Evolutionary conservation across 2,329 filamentous ascomycete species (phyloP).

Genomic region (Pseudocercospora fuligena): DNA sequence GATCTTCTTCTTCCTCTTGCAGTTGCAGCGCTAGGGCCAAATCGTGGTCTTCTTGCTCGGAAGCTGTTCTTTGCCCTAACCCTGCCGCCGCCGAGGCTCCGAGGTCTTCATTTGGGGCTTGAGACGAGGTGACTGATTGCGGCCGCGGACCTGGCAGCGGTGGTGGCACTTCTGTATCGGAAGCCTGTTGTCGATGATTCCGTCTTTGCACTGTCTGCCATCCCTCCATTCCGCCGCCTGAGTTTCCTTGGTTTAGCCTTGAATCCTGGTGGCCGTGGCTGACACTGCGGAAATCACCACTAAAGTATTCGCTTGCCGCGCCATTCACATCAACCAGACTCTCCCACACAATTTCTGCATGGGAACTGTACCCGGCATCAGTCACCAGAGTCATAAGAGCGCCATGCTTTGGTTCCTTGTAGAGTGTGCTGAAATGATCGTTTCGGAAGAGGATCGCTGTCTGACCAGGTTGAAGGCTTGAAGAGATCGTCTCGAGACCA

Average conservation of each 20-base stretch:
- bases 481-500: constrained; percentile 75
- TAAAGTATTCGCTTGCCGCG: constrained; percentile 79
- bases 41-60: constrained; percentile 80
- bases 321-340: constrained; percentile 87
- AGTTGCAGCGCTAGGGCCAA: constrained; percentile 87
- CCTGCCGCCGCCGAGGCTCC: constrained; percentile 6
- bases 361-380: constrained; percentile 84
- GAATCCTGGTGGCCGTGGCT: constrained; percentile 58
- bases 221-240: constrained; percentile 45
- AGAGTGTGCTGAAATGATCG: constrained; percentile 94
- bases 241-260: constrained; percentile 31
- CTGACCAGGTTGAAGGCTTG: constrained; percentile 73
- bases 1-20: constrained; percentile 90
- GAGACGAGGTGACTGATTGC: constrained; percentile 19
- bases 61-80: constrained; percentile 49
- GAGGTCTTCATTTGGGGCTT: constrained; percentile 8
- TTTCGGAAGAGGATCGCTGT: constrained; percentile 94
- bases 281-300: constrained; percentile 88
- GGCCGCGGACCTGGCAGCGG: constrained; percentile 36
- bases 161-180: constrained; percentile 27
- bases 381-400: constrained; percentile 85
- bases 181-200: constrained; percentile 30
- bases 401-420: constrained; percentile 79
- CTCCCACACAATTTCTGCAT: constrained; percentile 96
- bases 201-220: constrained; percentile 62